Evolutionary conservation across 169 alveolate species (phyloP), one percentile per base, ranked within the genome.

Genomic region (Cryptosporidium meleagridis): DNA sequence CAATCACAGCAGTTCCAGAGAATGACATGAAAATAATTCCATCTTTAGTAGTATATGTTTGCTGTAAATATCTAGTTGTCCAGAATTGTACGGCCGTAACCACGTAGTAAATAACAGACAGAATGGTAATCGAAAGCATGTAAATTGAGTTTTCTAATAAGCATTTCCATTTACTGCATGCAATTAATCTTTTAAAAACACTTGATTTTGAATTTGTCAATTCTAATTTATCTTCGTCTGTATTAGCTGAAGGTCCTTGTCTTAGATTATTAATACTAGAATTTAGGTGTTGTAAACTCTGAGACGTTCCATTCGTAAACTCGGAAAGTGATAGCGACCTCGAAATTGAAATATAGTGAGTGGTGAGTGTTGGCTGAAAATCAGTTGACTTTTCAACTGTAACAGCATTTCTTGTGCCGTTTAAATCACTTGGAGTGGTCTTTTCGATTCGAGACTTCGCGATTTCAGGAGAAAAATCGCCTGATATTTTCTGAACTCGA

Each of bases 11-110:
- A 26, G 89, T 80, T 9, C 80, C 75, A 44, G 89, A 80, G 29
- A 80, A 80, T 41, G 89, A 80, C 89, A 80, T 80, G 18, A 80
- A 80, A 39, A 80, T 80, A 44, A 80, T 65, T 61, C 89, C 89
- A n/a, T 80, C 89, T 31, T 69, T 80, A 10, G 75, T 80, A 21
- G 58, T 80, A 48, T 80, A 80, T 26, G 45, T 58, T 37, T 80
- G 80, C 33, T 80, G 89, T 44, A 80, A 41, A 44, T 62, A 80
- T 62, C 89, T 80, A 35, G 89, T 80, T 39, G 89, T 80, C 89
- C 89, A 80, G 18, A 44, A 80, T 41, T 80, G 89, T 12, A 80
- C 89, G 26, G 89, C 75, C 2, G 89, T 80, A 1, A 80, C 89
- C 29, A 70, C 75, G 52, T 80, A 80, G 35, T 62, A 80, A 44